Evolutionary conservation across 192 early-diverging fungal genomes (phyloP), one percentile per base, ranked within the genome.

Genomic region (Phlyctochytrium arcticum): DNA sequence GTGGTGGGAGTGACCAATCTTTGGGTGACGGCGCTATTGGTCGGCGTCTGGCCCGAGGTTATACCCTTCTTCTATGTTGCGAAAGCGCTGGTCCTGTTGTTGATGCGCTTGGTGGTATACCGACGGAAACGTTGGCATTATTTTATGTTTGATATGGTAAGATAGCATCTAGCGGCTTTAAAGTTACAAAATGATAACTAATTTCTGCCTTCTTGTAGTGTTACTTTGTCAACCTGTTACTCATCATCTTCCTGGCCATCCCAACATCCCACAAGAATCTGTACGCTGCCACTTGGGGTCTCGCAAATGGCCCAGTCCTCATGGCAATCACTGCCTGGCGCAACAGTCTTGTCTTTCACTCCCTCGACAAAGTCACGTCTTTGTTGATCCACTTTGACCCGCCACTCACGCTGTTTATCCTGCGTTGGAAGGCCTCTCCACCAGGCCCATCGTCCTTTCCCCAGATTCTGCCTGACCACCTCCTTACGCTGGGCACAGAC

Each of bases 371-470:
- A 68, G 48, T 68, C 24, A 75, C 74, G 12, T 84, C 81, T 2
- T 75, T 88, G 8, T 75, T 76, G 42, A 84, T 88, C 46, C 87
- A 88, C 60, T 84, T 88, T 55, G 75, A 75, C 37, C 87, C 87
- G 2, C 75, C 83, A 4, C 71, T 88, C 30, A 68, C 82, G 6
- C 67, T 77, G 0, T 88, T 85, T 55, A 63, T 68, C 19, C 62
- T 86, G 32, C 78, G 87, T 12, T 88, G 87, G 87, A 56, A 85
- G 19, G 30, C 42, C 31, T 12, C 21, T 21, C 17, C 49, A 21
- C 36, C 21, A 27, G 31, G n/a, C 57, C 24, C n/a, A 15, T 33
- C 29, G 24, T 51, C 42, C 15, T 19, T 21, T 10, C 32, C 73
- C 74, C 23, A 67, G 64, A n/a, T 68, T 34, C 23, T 51, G 26